Evolutionary conservation across 73 alveolate genomes (phyloP), one percentile per base, ranked within the genome.

Genomic region (Paramecium pentaurelia): DNA sequence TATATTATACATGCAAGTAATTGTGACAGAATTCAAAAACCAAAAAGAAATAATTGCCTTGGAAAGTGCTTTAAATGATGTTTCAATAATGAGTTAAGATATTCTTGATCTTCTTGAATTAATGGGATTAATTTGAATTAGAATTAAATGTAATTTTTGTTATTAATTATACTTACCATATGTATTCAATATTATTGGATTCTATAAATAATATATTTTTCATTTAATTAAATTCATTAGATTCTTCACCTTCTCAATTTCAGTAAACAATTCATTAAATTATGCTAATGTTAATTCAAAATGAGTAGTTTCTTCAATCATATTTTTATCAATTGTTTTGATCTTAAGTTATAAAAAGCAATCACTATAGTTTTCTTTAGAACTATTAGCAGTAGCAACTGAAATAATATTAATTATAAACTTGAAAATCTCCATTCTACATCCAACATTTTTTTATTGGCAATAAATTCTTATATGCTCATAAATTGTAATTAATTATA

Each of bases 381-480:
- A 80, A 36, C 91, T 80, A 22, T 80, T 80, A 45, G 91, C 91
- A 28, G 91, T 80, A 25, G 91, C 91, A 49, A 80, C 91, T 80
- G 49, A 14, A 20, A 42, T 80, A 27, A 16, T 7, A n/a, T 12
- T 5, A 9, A 73, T 14, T 8, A 3, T 11, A 42, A 44, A 80
- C 91, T 80, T 80, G 91, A 80, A 64, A 80, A 80, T 80, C 91
- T 80, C 91, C 91, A 80, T 80, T 80, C 91, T 47, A 80, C 44
- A 49, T 80, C 91, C 14, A 80, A 20, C 73, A 80, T 47, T 16
- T 80, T 80, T 58, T 80, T 80, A 49, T 80, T 80, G 6, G 91
- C 91, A 8, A 80, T 80, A 32, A 80, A 80, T 49, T 80, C 91
- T 12, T n/a, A 80, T 80, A 80, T 16, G 27, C 91, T 80, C 91